Evolutionary conservation across 202 grass and related monocot genomes (phyloP).

Genomic region (Zizania palustris): DNA sequence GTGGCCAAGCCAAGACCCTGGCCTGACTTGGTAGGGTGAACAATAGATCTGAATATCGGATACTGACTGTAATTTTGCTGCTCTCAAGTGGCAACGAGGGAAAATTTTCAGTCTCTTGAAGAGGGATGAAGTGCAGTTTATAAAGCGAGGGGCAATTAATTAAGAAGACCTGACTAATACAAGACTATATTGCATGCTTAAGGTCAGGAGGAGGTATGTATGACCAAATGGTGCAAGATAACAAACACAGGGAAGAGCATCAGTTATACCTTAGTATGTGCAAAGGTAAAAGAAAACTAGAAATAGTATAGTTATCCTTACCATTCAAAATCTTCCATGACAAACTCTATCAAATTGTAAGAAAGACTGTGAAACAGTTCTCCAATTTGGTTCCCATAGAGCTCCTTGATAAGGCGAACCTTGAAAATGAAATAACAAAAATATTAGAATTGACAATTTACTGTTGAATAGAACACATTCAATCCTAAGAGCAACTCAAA

Average conservation of each 20-base stretch:
- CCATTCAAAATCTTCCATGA: constrained; percentile 92
- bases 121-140: neutral
- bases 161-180: neutral
- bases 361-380: constrained; percentile 82
- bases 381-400: constrained; percentile 90
- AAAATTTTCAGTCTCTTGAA: constrained; percentile 21
- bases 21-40: constrained; percentile 70
- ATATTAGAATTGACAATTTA: constrained; percentile 37
- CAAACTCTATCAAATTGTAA: constrained; percentile 89
- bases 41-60: constrained; percentile 75
- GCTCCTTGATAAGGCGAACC: constrained; percentile 92
- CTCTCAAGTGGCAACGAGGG: constrained; percentile 42
- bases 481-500: no score
- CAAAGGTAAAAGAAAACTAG: neutral
- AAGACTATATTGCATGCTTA: neutral
- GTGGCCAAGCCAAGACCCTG: constrained; percentile 90
- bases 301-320: constrained; percentile 39
- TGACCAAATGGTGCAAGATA: constrained; percentile 19
- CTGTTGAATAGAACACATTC: constrained; percentile 3
- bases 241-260: constrained; percentile 14
- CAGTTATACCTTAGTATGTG: constrained; percentile 7
- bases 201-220: neutral
- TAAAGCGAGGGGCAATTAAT: neutral
- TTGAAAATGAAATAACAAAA: constrained; percentile 51
- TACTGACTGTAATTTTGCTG: constrained; percentile 87